Evolutionary conservation across 1,284 basidiomycete species (phyloP), one percentile per base, ranked within the genome.

Genomic region (Volvariella surrecta): DNA sequence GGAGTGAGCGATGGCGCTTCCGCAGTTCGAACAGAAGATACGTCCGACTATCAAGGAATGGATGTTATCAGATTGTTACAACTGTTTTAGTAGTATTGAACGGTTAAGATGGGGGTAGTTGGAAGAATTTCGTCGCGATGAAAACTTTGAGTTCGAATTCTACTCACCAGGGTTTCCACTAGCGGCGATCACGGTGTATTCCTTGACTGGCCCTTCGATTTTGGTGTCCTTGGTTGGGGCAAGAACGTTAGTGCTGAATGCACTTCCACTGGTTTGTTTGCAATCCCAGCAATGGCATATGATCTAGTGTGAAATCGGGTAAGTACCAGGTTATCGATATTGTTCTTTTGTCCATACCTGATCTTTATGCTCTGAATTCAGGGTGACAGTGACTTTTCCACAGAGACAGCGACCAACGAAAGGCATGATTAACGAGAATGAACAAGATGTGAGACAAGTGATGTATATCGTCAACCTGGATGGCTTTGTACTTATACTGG

Each of bases 381-480:
- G 43, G 16, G 47, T 45, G 39, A 63, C 47, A 20, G 49, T 60
- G n/a, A 54, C 58, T 45, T 57, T 45, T 15, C 60, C 60, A 40
- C 62, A 64, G 42, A 64, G 59, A 45, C 62, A 63, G 13, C 48
- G 16, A 52, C 61, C 62, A 45, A 53, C 47, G 51, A 51, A 51
- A 43, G 53, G 47, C 55, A 55, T 57, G 24, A 28, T 28, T 6
- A 11, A 28, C 11, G 6, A 28, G 24, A 11, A 11, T n/a, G n/a
- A n/a, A n/a, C n/a, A n/a, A n/a, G n/a, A n/a, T n/a, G n/a, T n/a
- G n/a, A n/a, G n/a, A n/a, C n/a, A n/a, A n/a, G n/a, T n/a, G n/a
- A n/a, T n/a, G n/a, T n/a, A n/a, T n/a, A n/a, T n/a, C n/a, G n/a
- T n/a, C n/a, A n/a, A n/a, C n/a, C n/a, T n/a, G n/a, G n/a, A n/a